Base-by-base conservation (phyloP, 345 rosid species). In the Citrus inodora region DNA sequence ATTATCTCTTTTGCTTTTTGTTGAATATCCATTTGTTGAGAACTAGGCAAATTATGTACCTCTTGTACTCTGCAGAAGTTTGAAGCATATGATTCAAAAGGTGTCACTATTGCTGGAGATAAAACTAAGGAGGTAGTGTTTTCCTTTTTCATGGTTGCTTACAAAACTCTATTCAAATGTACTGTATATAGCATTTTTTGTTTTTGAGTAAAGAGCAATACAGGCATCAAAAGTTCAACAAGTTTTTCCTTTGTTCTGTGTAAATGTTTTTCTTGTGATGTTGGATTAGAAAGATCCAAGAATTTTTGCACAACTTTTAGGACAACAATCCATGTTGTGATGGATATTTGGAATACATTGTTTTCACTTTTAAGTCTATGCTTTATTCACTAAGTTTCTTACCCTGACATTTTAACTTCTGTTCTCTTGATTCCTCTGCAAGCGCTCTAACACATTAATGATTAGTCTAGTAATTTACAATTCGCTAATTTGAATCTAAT, bases 41-140 rank as follows among this genome's bases (percentile, higher is more conserved):
- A 58, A 58, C 60, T 76, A 22, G 16, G 40, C 56, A 32, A 64
- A 68, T 65, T 72, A 4, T 46, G 16, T 62, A 21, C 53, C n/a
- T 28, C 35, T 77, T 79, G 46, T 74, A 70, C 32, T 81, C 70
- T 82, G 82, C 92, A 96, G 99, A 96, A 92, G 81, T 96, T 92
- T 38, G 98, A 94, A 86, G 99, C 99, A 46, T 96, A 92, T 77
- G 95, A 96, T 87, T 85, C 87, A 22, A 87, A 90, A 55, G 99
- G 98, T 37, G 86, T 79, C 30, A 86, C 84, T 60, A 87, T 94
- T 78, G 94, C 98, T 69, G 98, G 99, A 64, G 91, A 94, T 76
- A 94, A 85, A 84, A 82, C 80, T 4, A 96, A 90, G 86, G 98
- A 96, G 97, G 99, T 94, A 76, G 17, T 75, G 32, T n/a, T 42